Base-by-base conservation (phyloP, 768 basidiomycete species). In the Brasilioporus rufonigricans region DNA sequence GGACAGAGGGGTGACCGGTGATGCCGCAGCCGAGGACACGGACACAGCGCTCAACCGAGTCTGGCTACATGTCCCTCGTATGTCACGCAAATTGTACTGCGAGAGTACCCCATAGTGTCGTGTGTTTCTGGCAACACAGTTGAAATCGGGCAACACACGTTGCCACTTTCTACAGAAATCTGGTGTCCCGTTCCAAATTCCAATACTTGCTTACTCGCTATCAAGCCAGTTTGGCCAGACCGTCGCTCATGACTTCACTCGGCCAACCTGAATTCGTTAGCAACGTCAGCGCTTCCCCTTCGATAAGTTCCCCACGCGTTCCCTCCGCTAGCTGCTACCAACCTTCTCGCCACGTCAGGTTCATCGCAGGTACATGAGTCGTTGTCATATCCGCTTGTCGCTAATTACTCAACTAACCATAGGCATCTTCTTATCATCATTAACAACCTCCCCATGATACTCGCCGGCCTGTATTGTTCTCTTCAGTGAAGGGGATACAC, bases 391-490 rank as follows among this genome's bases (percentile, higher is more conserved):
- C 33, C 33, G 12, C 33, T 12, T 13, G 33, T 8, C 33, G 12
- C 12, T 3, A 33, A 38, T 38, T n/a, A 11, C n/a, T n/a, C 29
- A 13, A 29, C 44, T 4, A 26, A 26, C 29, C 27, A n/a, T 19
- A 44, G 40, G 35, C 10, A 24, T 36, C 18, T 50, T 29, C 48
- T 61, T 41, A 60, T 49, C 43, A 19, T 19, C 35, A 21, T 38
- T 27, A 19, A 11, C 21, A n/a, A 4, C 36, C n/a, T n/a, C 14
- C 1, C 18, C 36, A 38, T 5, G n/a, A 38, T 4, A 4, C n/a
- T 38, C 36, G 36, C 36, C 9, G 5, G 21, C 48, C 16, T 41
- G 39, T 33, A 7, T 46, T 26, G 24, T 38, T 44, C 26, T 32
- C 33, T 39, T 43, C 14, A 27, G 49, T 43, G 26, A 26, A 39